Conservation (phyloP, 2,329 filamentous ascomycete species). For the Parascedosporium putredinis region DNA sequence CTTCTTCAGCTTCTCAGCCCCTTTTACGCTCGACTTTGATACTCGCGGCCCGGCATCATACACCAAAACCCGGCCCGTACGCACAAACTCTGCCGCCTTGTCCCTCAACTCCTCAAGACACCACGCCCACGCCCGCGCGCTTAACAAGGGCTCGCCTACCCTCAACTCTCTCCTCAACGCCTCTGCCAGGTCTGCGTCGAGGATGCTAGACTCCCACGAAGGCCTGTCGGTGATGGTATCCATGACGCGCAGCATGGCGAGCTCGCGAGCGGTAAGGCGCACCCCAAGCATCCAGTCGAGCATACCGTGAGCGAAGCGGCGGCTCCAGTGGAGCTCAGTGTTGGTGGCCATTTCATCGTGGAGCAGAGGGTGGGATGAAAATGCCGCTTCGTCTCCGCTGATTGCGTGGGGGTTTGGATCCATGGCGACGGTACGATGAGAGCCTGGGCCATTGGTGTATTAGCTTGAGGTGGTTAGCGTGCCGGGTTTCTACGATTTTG, state of each 20-base stretch:
- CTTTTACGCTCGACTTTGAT: background rate
- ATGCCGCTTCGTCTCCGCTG: too few relatives aligned
- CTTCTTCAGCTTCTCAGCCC: background rate
- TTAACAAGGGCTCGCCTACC: background rate
- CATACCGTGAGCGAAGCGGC: constrained; percentile 6
- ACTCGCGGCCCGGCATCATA: constrained; percentile 4
- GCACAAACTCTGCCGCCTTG: background rate
- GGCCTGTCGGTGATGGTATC: constrained; percentile 9
- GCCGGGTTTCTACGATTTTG: too few relatives aligned
- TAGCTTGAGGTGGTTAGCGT: too few relatives aligned
- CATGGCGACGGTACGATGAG: too few relatives aligned
- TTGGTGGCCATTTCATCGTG: background rate
- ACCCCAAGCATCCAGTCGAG: constrained; percentile 3
- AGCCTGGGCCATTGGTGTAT: too few relatives aligned
- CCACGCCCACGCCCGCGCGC: background rate
- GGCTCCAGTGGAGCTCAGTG: background rate
- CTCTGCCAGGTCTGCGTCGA: constrained; percentile 3
- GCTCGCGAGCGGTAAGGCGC: constrained; percentile 9
- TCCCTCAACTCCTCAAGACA: constrained; percentile 2
- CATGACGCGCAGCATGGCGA: constrained; percentile 11
- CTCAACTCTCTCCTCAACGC: background rate
- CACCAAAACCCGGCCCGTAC: background rate
- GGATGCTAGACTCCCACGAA: constrained; percentile 5
- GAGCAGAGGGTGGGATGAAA: too few relatives aligned
- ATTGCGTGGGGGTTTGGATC: too few relatives aligned